Evolutionary conservation across 179 eudicot genomes (phyloP), one percentile per base, ranked within the genome.

Genomic region (Carnegiea gigantea): DNA sequence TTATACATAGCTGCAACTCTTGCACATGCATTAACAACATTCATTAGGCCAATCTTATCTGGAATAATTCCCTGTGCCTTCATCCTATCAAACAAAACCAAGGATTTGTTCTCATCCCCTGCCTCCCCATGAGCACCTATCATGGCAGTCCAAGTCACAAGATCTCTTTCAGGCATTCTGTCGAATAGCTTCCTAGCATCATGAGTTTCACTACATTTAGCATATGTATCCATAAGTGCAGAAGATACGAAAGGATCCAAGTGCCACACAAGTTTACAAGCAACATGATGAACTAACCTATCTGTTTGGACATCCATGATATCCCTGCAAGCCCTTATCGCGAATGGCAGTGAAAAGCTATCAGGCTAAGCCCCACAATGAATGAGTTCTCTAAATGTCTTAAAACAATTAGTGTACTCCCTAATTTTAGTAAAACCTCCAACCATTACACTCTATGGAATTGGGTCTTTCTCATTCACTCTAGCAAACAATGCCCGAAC

Each of bases 71-170:
- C 76, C 8, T 33, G 67, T 33, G 67, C 38, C 30, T 53, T 81
- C 73, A 83, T 80, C 72, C 53, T 72, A 28, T 44, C 59, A 59
- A 79, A 74, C 72, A 77, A 85, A 43, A 21, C 77, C 73, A 80
- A 30, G 78, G 87, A 85, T 53, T 88, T 36, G 11, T 74, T 76
- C 28, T 87, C 82, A 72, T 84, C 77, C 73, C 91, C 91, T 82
- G 80, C 81, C 64, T 86, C 87, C 21, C 88, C 85, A 80, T 64
- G 84, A 8, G 87, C 90, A 68, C 93, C 88, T 49, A 89, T 87
- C 93, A 89, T 87, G 54, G 86, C 89, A 17, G 93, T 88, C 90
- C 93, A 90, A 84, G 84, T 90, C 10, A 86, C 88, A 70, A 89
- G 84, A 72, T 90, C 91, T 80, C 88, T 88, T 53, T 49, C 72